phyloP scores from a whole-genome alignment of 2,329 filamentous ascomycete species.

The Spiromastix sp. region DNA sequence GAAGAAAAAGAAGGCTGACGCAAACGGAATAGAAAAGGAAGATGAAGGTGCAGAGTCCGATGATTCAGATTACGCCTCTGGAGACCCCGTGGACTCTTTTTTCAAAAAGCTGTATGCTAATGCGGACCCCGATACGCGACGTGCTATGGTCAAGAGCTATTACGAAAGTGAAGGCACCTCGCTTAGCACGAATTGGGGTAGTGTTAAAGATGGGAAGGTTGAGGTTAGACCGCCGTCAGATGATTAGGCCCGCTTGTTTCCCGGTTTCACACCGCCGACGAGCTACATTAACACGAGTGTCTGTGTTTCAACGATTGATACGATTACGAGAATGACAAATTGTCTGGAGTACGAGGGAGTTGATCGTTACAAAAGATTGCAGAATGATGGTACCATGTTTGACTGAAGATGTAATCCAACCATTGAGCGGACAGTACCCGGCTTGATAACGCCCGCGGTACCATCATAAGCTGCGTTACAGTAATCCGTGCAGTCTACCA shows the following conservation, averaged over 20 bases:
- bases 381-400: too few relatives aligned
- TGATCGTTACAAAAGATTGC: too few relatives aligned
- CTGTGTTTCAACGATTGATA: too few relatives aligned
- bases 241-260: conserved; percentile 2
- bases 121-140: conserved; percentile 66
- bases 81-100: conserved; percentile 64
- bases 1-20: conserved; percentile 16
- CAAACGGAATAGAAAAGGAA: conserved; percentile 24
- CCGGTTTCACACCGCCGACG: too few relatives aligned
- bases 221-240: conserved; percentile 29
- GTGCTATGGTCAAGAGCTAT: conserved; percentile 98
- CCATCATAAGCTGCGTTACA: too few relatives aligned
- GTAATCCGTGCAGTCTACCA: too few relatives aligned
- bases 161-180: conserved; percentile 87
- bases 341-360: too few relatives aligned
- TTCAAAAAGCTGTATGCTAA: conserved; percentile 82
- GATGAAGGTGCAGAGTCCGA: conserved; percentile 44
- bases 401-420: too few relatives aligned
- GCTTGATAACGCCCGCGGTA: too few relatives aligned
- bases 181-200: conserved; percentile 82
- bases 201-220: conserved; percentile 63
- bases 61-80: conserved; percentile 36
- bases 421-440: too few relatives aligned
- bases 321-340: too few relatives aligned
- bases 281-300: too few relatives aligned